Evolutionary conservation across 345 rosid species (phyloP), one percentile per base, ranked within the genome.

Genomic region (Carallia pectinifolia): DNA sequence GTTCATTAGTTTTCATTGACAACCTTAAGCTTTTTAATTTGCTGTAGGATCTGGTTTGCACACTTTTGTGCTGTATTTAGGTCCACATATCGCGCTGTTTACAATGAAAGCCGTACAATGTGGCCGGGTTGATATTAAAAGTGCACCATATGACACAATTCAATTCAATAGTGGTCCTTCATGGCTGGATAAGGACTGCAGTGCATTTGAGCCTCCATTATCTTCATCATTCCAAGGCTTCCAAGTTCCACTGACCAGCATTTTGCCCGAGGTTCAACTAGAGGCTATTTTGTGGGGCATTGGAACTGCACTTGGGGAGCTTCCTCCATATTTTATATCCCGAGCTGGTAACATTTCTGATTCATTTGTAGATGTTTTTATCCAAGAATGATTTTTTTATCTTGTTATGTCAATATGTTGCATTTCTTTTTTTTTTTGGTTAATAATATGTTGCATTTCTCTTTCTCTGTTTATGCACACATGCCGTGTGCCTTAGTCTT

Each of bases 241-340:
- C 19, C 85, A 88, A 76, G 89, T 95, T 62, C 98, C 99, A 2
- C 86, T 95, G 54, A 77, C 89, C 73, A 92, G 96, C 88, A 81
- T 93, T 77, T 65, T 93, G 84, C 93, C 92, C 13, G 90, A 96
- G 82, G 86, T 96, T 52, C 97, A 96, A 72, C 1, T 96, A 39
- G 99, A 96, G 80, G 97, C 96, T 62, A 73, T 90, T 67, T 71
- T 96, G 64, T 96, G 99, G 99, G 99, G 99, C 38, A 15, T 96
- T 62, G 99, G 99, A 72, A 96, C 99, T 30, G 98, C 97, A 44
- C 94, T 96, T 53, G 99, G 99, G 55, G 99, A 96, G 82, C 98
- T 96, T 82, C 99, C 99, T 82, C 99, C 99, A 27, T 96, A 92
- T 88, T 96, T 96, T 78, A 90, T 96, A 77, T 89, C 99, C 70